phyloP scores from a whole-genome alignment of 1,284 basidiomycete genomes.

The Serendipita sp. region DNA sequence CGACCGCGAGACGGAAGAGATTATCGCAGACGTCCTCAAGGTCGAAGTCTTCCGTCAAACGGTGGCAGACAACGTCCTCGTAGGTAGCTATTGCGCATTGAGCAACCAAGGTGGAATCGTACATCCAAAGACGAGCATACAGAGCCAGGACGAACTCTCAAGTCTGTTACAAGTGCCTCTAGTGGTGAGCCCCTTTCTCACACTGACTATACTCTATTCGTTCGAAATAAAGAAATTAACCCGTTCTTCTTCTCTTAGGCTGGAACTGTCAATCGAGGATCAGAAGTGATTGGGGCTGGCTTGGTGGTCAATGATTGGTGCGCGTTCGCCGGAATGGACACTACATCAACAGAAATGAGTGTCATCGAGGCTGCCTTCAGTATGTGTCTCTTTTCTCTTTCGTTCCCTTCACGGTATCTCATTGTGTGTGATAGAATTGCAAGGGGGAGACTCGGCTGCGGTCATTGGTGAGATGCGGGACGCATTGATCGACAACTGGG shows the following conservation, averaged over 20 bases:
- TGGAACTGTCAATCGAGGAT: slow-evolving; percentile 96
- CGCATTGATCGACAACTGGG: slow-evolving; percentile 87
- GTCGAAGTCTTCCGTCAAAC: slow-evolving; percentile 99
- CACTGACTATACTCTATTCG: background rate
- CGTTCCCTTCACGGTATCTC: slow-evolving; percentile 6
- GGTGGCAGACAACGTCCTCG: slow-evolving; percentile 90
- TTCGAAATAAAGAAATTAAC: too few relatives aligned
- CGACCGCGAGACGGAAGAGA: slow-evolving; percentile 98
- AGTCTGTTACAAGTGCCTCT: slow-evolving; percentile 89
- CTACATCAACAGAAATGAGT: slow-evolving; percentile 94
- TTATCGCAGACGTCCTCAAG: slow-evolving; percentile 97
- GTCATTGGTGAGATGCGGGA: slow-evolving; percentile 92
- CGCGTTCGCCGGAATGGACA: slow-evolving; percentile 92
- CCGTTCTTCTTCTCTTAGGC: slow-evolving; percentile 44
- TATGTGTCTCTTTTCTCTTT: slow-evolving; percentile 27
- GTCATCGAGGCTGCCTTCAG: slow-evolving; percentile 98
- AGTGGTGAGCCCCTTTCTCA: slow-evolving; percentile 46
- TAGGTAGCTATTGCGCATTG: slow-evolving; percentile 89
- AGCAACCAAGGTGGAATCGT: slow-evolving; percentile 95
- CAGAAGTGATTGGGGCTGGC: slow-evolving; percentile 93
- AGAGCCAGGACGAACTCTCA: slow-evolving; percentile 95
- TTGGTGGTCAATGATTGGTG: slow-evolving; percentile 99
- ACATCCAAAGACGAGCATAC: slow-evolving; percentile 91
- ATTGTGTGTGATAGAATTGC: slow-evolving; percentile 46
- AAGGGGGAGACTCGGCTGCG: slow-evolving; percentile 74